These are phyloP conservation scores for Arthrobotrys musiformis DNA, from an alignment of 2,329 filamentous ascomycete species.

Conservation along the genomic window DNA sequence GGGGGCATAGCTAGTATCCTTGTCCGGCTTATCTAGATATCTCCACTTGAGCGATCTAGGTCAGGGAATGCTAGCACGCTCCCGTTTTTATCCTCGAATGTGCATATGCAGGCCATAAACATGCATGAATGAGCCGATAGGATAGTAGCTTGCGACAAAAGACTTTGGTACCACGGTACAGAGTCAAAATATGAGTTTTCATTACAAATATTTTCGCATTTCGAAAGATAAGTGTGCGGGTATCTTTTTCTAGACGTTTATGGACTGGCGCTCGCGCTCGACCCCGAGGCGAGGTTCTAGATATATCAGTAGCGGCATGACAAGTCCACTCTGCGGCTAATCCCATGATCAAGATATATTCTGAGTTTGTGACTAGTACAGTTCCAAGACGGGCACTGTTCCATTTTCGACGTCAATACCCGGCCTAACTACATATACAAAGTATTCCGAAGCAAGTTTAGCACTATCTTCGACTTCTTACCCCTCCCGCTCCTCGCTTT, in stretches of 20 bases:
- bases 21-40: not conserved
- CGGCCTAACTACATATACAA: no score
- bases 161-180: not conserved
- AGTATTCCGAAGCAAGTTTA: not conserved
- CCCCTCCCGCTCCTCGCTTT: not conserved
- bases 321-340: no score
- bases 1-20: not conserved
- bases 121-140: slow-evolving; percentile 17
- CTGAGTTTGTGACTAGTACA: not conserved
- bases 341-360: not conserved
- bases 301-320: not conserved
- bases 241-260: not conserved
- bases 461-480: not conserved
- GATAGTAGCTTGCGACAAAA: not conserved
- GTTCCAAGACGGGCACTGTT: not conserved
- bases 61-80: not conserved
- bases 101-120: slow-evolving; percentile 18
- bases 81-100: slow-evolving; percentile 3
- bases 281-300: not conserved
- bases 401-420: not conserved
- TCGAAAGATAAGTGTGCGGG: not conserved
- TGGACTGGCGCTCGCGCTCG: not conserved
- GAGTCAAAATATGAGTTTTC: not conserved
- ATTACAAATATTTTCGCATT: not conserved
- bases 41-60: slow-evolving; percentile 13